Base-by-base conservation (phyloP, 2,329 filamentous ascomycete genomes). In the Aureobasidium namibiae region DNA sequence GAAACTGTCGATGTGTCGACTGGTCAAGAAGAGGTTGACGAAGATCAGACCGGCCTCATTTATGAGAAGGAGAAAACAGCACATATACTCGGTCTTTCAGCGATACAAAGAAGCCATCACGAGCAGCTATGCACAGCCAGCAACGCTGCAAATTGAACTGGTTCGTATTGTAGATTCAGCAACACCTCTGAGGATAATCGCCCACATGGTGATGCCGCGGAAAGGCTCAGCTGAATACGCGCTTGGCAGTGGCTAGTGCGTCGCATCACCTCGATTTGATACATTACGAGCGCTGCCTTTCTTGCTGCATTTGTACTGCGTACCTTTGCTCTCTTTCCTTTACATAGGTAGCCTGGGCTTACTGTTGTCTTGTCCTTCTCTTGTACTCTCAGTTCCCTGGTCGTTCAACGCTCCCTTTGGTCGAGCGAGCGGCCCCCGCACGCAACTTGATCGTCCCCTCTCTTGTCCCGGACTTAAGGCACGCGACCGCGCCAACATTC, bases 391-490 rank as follows among this genome's bases (percentile, higher is more conserved):
- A 1, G 7, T 26, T 42, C 3, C 23, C 14, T 21, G 36, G n/a
- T 18, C 24, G 16, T n/a, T 36, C 23, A 26, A 13, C 24, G 24
- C 24, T 56, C 39, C 21, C 34, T 31, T 39, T 33, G 36, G 24
- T 33, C 13, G 16, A 42, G 50, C 48, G 34, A 39, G 48, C 48
- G 21, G 23, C 26, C 6, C 31, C n/a, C 29, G 3, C 21, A 26
- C 13, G 24, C 44, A 52, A 14, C 13, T 18, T 39, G 26, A n/a
- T 39, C 48, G 26, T 29, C 48, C 23, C 48, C 48, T n/a, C 1
- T 49, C 48, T 33, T 38, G 31, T 52, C 21, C 21, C 52, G 52
- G 52, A 56, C 18, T 34, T 56, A 56, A 56, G 52, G 23, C 29
- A 44, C 39, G 36, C 52, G 52, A 56, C 39, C 39, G 38, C 16